Conservation (phyloP, 768 basidiomycete genomes). For the Suillus americanus region DNA sequence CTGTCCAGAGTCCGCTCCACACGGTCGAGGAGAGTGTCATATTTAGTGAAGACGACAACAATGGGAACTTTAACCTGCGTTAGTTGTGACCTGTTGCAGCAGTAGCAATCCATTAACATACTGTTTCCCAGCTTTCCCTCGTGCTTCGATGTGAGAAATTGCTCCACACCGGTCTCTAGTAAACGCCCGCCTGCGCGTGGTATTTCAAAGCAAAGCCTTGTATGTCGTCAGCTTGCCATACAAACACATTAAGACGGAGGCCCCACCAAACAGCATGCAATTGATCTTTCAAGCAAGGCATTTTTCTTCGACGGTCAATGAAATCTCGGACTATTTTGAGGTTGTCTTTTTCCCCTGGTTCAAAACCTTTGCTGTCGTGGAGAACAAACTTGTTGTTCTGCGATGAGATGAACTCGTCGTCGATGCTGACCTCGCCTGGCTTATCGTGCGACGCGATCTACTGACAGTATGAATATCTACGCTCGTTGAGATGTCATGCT, state of each 20-base stretch:
- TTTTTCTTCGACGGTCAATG: slow-evolving; percentile 4
- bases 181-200: background rate
- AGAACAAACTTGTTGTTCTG: slow-evolving; percentile 13
- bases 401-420: slow-evolving; percentile 12
- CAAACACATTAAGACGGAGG: background rate
- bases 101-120: background rate
- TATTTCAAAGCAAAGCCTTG: background rate
- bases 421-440: slow-evolving; percentile 8
- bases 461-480: background rate
- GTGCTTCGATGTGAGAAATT: background rate
- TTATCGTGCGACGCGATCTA: background rate
- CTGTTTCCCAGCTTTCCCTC: background rate
- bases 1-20: background rate
- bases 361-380: slow-evolving; percentile 19
- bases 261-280: background rate
- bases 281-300: background rate
- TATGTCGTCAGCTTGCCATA: background rate
- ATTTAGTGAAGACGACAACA: background rate
- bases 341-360: slow-evolving; percentile 12
- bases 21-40: background rate
- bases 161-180: background rate
- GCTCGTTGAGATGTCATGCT: background rate
- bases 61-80: background rate
- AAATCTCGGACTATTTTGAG: slow-evolving; percentile 10
- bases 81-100: background rate